These are phyloP conservation scores for Tolypocladium inflatum DNA, from an alignment of 2,329 filamentous ascomycete genomes.

Conservation along the genomic window DNA sequence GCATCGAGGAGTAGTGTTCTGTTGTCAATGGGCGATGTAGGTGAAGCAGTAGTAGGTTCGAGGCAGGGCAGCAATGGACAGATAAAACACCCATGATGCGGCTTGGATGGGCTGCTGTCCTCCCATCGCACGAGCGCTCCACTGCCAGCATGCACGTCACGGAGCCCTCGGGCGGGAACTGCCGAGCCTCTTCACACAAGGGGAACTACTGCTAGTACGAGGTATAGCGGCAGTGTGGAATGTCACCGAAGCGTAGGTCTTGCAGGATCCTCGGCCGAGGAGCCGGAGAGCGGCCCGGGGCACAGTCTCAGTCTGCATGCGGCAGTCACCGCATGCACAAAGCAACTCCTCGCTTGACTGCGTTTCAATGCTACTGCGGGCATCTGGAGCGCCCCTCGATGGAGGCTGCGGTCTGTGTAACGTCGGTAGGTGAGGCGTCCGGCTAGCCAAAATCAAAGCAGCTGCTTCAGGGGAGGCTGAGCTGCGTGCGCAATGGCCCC, in stretches of 20 bases:
- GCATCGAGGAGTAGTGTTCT: too few relatives aligned
- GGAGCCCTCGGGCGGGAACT: background rate
- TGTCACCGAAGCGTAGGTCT: too few relatives aligned
- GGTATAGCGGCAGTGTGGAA: background rate
- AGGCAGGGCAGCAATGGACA: too few relatives aligned
- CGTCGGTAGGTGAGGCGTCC: background rate
- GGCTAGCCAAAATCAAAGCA: background rate
- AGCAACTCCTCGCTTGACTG: background rate
- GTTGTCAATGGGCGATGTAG: background rate
- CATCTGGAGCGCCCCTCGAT: background rate
- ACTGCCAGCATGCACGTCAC: background rate
- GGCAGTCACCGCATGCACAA: too few relatives aligned
- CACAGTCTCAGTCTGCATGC: too few relatives aligned
- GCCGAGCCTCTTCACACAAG: background rate
- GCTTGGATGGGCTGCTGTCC: background rate
- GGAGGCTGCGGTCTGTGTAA: background rate
- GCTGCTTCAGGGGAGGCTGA: background rate
- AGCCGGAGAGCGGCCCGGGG: too few relatives aligned
- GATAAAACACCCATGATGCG: background rate
- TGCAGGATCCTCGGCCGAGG: too few relatives aligned
- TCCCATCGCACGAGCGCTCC: background rate
- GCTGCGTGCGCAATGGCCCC: background rate
- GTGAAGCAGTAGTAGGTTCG: background rate
- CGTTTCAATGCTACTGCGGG: background rate
- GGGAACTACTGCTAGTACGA: background rate